Conservation (phyloP, 352 stramenopile genomes). For the Blastocystis sp. region DNA sequence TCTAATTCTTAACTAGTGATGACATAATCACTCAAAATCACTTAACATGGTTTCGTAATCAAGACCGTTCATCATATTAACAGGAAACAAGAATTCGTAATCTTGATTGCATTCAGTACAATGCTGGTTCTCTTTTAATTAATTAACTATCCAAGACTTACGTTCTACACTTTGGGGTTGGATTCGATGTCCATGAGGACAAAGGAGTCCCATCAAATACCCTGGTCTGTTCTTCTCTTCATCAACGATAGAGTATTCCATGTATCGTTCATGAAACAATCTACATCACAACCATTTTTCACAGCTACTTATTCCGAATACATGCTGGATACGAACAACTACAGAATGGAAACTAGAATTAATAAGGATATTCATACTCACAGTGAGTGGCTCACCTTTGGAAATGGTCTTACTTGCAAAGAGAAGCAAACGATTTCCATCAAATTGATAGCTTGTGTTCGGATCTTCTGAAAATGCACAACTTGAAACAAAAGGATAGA, state of each 20-base stretch:
- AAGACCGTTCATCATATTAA: background rate
- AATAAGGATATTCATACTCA: background rate
- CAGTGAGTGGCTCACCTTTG: background rate
- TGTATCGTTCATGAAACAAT: background rate
- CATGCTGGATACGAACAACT: background rate
- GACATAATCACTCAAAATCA: background rate
- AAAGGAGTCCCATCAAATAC: background rate
- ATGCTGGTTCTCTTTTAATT: background rate
- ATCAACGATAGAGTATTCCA: background rate
- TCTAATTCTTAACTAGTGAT: background rate
- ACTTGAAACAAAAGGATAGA: background rate
- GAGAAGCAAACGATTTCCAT: background rate
- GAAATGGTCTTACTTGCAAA: background rate
- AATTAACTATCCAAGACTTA: background rate
- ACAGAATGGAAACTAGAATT: constrained; percentile 1
- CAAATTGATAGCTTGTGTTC: background rate
- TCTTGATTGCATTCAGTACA: background rate
- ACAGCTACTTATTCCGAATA: background rate
- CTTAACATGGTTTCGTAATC: background rate
- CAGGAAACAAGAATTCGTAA: background rate
- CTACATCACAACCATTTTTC: background rate
- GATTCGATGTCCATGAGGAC: background rate
- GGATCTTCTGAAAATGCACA: background rate
- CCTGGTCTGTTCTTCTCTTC: background rate
- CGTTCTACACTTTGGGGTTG: background rate